Conservation (phyloP, 345 rosid species). For the Leavenworthia alabamica region DNA sequence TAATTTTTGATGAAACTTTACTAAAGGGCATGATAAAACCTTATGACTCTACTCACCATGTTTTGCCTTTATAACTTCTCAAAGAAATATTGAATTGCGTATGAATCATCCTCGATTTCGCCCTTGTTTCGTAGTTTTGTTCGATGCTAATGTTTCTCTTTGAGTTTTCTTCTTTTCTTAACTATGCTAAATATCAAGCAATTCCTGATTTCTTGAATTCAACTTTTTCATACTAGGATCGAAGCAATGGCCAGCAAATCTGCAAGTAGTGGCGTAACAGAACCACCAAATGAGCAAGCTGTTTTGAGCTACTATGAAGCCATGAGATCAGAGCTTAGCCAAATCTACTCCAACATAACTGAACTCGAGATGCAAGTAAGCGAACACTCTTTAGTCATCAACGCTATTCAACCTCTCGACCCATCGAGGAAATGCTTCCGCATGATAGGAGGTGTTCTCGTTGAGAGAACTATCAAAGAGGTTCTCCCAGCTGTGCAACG, state of each 20-base stretch:
- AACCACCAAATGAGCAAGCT: constrained; percentile 65
- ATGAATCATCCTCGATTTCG: too few relatives aligned
- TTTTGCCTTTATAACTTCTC: too few relatives aligned
- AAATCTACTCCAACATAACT: constrained; percentile 83
- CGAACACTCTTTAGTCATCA: constrained; percentile 79
- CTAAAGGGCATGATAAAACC: too few relatives aligned
- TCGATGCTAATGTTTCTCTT: too few relatives aligned
- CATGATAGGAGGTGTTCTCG: constrained; percentile 92
- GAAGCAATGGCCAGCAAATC: constrained; percentile 52
- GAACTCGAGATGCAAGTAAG: constrained; percentile 95
- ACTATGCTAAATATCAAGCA: too few relatives aligned
- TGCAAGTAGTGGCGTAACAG: constrained; percentile 38
- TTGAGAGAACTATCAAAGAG: constrained; percentile 86
- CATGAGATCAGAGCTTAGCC: constrained; percentile 76
- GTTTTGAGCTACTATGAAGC: constrained; percentile 62
- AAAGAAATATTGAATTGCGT: too few relatives aligned
- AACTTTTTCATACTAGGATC: too few relatives aligned
- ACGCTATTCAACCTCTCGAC: constrained; percentile 82
- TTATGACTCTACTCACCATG: too few relatives aligned
- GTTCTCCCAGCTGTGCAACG: constrained; percentile 92
- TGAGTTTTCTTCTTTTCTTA: too few relatives aligned
- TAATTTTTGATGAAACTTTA: too few relatives aligned
- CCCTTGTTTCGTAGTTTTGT: too few relatives aligned
- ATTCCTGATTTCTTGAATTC: too few relatives aligned
- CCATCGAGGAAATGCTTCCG: constrained; percentile 77